Evolutionary conservation across 176 grass and related monocot species (phyloP).

Genomic region (Musa troglodytarum): DNA sequence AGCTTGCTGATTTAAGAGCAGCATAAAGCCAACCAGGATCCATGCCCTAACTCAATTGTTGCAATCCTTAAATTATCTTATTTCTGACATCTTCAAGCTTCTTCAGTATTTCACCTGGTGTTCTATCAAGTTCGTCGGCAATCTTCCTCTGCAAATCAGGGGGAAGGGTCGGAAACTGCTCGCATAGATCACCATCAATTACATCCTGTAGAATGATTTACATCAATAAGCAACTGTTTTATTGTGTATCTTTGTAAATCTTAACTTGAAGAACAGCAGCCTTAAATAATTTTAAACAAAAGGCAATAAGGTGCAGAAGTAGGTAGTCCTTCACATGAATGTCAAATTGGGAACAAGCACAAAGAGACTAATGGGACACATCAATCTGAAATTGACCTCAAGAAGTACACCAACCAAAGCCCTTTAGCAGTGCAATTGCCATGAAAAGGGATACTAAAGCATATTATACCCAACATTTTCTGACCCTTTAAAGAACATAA

Average conservation of each 20-base stretch:
- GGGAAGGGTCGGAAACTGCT: constrained; percentile 90
- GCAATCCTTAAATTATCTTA: constrained; percentile 52
- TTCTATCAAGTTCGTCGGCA: constrained; percentile 82
- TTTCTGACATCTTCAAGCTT: constrained; percentile 99
- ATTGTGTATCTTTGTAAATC: neutral
- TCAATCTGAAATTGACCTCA: neutral
- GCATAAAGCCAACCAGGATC: neutral
- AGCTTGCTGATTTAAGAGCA: too few species aligned
- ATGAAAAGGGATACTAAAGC: too few species aligned
- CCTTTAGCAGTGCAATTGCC: too few species aligned
- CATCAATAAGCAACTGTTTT: neutral
- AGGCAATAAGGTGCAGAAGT: too few species aligned
- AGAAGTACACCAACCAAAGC: too few species aligned
- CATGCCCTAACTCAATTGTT: too few species aligned
- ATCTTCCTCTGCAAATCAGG: constrained; percentile 98
- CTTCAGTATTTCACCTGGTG: constrained; percentile 89
- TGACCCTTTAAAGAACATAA: neutral
- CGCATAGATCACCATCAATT: constrained; percentile 92
- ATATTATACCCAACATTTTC: too few species aligned
- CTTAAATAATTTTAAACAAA: neutral
- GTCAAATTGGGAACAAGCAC: neutral
- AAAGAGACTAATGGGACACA: neutral
- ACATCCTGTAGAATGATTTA: constrained; percentile 59
- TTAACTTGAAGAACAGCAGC: neutral
- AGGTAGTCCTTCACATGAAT: too few species aligned